Conservation (phyloP, 2,329 filamentous ascomycete species). For the Periconia digitata region DNA sequence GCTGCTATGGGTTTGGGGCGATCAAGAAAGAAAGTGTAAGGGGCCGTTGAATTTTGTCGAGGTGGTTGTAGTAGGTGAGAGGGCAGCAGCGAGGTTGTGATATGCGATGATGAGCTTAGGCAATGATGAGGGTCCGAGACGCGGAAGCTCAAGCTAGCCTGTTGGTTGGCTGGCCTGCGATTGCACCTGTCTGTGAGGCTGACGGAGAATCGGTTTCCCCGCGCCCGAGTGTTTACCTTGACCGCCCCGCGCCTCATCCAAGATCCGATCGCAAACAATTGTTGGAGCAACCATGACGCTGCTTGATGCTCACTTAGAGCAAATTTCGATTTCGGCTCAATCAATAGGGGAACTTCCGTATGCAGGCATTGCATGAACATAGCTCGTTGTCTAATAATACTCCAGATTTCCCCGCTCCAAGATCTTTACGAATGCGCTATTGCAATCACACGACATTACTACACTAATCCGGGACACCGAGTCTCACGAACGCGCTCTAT, state of each 20-base stretch:
- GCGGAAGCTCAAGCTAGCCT: slow-evolving; percentile 13
- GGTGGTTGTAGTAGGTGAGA: slow-evolving; percentile 11
- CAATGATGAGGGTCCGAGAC: slow-evolving; percentile 20
- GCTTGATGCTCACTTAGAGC: slow-evolving; percentile 52
- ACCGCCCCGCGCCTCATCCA: not conserved
- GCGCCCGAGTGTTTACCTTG: not conserved
- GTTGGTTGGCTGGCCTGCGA: slow-evolving; percentile 3
- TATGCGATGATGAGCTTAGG: slow-evolving; percentile 15
- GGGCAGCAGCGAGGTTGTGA: slow-evolving; percentile 1
- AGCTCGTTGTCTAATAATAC: slow-evolving; percentile 1
- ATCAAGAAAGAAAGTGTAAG: slow-evolving; percentile 9
- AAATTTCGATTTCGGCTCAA: slow-evolving; percentile 52
- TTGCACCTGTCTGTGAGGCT: not conserved
- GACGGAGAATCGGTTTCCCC: not conserved
- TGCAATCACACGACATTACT: slow-evolving; percentile 89
- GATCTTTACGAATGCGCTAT: slow-evolving; percentile 91
- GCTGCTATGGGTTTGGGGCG: slow-evolving; percentile 6
- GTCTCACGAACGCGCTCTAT: slow-evolving; percentile 88
- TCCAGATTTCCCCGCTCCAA: slow-evolving; percentile 83
- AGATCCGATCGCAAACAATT: not conserved
- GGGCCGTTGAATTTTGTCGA: slow-evolving; percentile 13
- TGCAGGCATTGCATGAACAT: slow-evolving; percentile 9
- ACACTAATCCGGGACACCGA: slow-evolving; percentile 94
- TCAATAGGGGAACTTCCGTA: slow-evolving; percentile 52
- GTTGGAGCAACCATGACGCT: slow-evolving; percentile 37